These are phyloP conservation scores for Zygotorulaspora florentina DNA, from an alignment of 805 yeast genomes.

Conservation along the genomic window DNA sequence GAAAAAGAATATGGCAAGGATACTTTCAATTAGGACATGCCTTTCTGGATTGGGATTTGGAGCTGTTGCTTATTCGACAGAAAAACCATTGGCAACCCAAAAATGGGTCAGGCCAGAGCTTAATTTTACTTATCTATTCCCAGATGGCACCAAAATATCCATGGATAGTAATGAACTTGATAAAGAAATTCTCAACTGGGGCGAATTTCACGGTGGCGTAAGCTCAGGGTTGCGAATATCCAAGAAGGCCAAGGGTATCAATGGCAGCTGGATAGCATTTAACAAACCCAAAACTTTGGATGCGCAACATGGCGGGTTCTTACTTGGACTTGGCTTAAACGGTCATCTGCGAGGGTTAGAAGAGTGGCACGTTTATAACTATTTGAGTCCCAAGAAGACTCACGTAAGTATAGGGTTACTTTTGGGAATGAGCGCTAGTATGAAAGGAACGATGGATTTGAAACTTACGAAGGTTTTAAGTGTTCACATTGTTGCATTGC, in stretches of 20 bases:
- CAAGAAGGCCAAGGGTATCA: conserved; percentile 52
- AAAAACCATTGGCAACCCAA: conserved; percentile 79
- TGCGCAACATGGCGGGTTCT: conserved; percentile 90
- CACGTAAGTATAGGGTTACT: conserved; percentile 81
- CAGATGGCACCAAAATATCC: conserved; percentile 61
- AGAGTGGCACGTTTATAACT: conserved; percentile 95
- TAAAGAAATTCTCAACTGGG: conserved; percentile 64
- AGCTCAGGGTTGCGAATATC: conserved; percentile 80
- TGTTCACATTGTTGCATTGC: conserved; percentile 85
- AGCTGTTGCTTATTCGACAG: conserved; percentile 30
- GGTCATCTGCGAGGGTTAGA: conserved; percentile 81
- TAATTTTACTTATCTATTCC: conserved; percentile 65
- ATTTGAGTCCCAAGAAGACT: conserved; percentile 82
- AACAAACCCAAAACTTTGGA: conserved; percentile 67
- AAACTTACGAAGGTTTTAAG: conserved; percentile 86
- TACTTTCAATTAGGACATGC: conserved; percentile 66
- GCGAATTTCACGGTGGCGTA: conserved; percentile 87
- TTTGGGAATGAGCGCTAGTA: conserved; percentile 90
- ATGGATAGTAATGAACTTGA: conserved; percentile 51
- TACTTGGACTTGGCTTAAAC: conserved; percentile 86
- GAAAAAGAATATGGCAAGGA: conserved; percentile 50
- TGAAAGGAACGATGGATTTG: conserved; percentile 74
- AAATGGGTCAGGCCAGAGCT: conserved; percentile 73
- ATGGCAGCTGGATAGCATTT: conserved; percentile 88
- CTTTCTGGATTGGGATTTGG: conserved; percentile 40